Conservation (phyloP, 2,329 filamentous ascomycete species). For the Madurella fahalii region DNA sequence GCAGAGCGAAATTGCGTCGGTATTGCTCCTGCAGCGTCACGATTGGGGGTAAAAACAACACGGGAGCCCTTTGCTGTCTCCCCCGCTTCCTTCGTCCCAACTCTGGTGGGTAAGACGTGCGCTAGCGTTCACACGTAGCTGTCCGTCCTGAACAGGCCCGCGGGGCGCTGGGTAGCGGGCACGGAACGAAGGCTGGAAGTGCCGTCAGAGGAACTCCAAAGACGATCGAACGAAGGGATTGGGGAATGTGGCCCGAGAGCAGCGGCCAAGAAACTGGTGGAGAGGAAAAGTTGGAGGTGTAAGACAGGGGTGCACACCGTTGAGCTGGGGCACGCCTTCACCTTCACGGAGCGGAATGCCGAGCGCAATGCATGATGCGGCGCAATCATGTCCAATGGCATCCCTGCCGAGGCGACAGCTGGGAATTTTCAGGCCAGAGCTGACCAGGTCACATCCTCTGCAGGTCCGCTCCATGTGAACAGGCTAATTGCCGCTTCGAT, state of each 20-base stretch:
- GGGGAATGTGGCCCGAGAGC: neutral
- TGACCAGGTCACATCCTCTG: conserved; percentile 10
- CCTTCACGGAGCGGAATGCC: conserved; percentile 26
- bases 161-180: neutral
- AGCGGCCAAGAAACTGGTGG: neutral
- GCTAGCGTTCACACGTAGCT: conserved; percentile 2
- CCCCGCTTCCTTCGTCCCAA: conserved; percentile 7
- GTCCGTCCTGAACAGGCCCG: neutral
- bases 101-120: conserved; percentile 1
- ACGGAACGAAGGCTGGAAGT: conserved; percentile 19
- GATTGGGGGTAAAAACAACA: conserved; percentile 7
- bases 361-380: conserved; percentile 20
- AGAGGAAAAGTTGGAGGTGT: neutral
- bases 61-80: neutral
- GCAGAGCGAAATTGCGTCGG: conserved; percentile 26
- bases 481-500: conserved; percentile 29
- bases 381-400: conserved; percentile 17
- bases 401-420: conserved; percentile 19
- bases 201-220: conserved; percentile 4
- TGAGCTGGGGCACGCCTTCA: conserved; percentile 11
- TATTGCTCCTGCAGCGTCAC: conserved; percentile 25
- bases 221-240: conserved; percentile 1
- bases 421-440: conserved; percentile 5
- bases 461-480: conserved; percentile 19
- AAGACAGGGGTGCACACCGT: conserved; percentile 4